Evolutionary conservation across 805 yeast genomes (phyloP).

Genomic region (Saccharomycopsis fodiens): DNA sequence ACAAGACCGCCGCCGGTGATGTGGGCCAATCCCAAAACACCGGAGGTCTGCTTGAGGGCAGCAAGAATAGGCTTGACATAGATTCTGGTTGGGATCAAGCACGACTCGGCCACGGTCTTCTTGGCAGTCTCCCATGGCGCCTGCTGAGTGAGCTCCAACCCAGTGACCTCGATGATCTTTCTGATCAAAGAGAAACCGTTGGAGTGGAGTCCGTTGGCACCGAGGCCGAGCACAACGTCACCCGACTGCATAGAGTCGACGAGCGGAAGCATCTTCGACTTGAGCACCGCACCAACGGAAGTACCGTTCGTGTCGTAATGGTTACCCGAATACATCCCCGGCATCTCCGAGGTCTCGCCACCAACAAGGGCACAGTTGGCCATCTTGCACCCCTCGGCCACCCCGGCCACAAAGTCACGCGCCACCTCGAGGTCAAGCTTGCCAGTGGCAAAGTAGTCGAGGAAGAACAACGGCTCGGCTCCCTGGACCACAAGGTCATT

Average conservation of each 20-base stretch:
- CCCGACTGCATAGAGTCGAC: slow-evolving; percentile 63
- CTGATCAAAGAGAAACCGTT: slow-evolving; percentile 94
- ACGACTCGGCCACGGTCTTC: slow-evolving; percentile 75
- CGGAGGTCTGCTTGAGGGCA: slow-evolving; percentile 44
- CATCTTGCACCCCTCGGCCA: slow-evolving; percentile 89
- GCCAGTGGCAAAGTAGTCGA: slow-evolving; percentile 96
- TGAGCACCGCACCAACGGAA: slow-evolving; percentile 92
- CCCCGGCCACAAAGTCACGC: slow-evolving; percentile 86
- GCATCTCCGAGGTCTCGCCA: slow-evolving; percentile 99
- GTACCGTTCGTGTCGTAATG: slow-evolving; percentile 99
- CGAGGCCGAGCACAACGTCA: slow-evolving; percentile 77
- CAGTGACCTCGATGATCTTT: slow-evolving; percentile 74
- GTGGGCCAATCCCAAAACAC: slow-evolving; percentile 85
- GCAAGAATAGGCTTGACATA: slow-evolving; percentile 88
- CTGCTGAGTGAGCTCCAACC: slow-evolving; percentile 57
- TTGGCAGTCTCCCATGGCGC: slow-evolving; percentile 73
- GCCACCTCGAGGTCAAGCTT: slow-evolving; percentile 79
- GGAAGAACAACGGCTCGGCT: slow-evolving; percentile 92
- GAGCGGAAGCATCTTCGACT: slow-evolving; percentile 66
- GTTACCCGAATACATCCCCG: slow-evolving; percentile 92
- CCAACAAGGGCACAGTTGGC: slow-evolving; percentile 98
- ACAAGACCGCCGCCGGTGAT: slow-evolving; percentile 98
- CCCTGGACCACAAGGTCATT: slow-evolving; percentile 98
- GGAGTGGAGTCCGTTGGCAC: slow-evolving; percentile 91
- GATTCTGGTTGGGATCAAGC: slow-evolving; percentile 84